A percentile compares a stretch with the other conserved stretches of the same genome.
Conservation (phyloP, 345 rosid genomes). For the Cardiospermum halicacabum region DNA sequence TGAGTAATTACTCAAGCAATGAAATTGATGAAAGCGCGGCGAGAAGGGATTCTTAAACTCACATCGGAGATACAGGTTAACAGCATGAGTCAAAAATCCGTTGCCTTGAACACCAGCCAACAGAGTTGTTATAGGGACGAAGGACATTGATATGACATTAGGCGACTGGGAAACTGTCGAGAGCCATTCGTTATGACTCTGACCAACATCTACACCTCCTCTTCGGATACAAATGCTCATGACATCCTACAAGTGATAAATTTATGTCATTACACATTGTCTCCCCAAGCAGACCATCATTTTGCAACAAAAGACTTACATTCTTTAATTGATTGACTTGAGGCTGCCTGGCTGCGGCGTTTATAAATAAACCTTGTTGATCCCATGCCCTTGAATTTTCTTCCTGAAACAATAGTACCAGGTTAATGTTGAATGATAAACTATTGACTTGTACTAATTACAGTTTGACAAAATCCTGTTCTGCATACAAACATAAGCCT, state of each 20-base stretch:
- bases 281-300: not conserved
- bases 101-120: slow-evolving; percentile 75
- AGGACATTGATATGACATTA: slow-evolving; percentile 80
- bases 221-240: slow-evolving; percentile 46
- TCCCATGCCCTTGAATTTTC: slow-evolving; percentile 37
- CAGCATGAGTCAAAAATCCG: slow-evolving; percentile 82
- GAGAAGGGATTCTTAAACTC: slow-evolving; percentile 22
- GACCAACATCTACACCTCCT: slow-evolving; percentile 72
- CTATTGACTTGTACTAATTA: slow-evolving; percentile 1
- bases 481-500: not conserved
- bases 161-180: slow-evolving; percentile 78
- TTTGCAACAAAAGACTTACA: slow-evolving; percentile 26
- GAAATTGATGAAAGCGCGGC: not conserved
- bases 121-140: slow-evolving; percentile 90
- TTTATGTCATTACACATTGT: not conserved
- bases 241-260: slow-evolving; percentile 36
- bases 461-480: not conserved
- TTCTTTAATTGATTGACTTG: slow-evolving; percentile 47
- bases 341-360: slow-evolving; percentile 38
- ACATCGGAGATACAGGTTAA: slow-evolving; percentile 93
- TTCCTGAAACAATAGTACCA: slow-evolving; percentile 38
- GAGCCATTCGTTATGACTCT: slow-evolving; percentile 83
- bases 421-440: not conserved
- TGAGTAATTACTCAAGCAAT: not conserved
- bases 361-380: slow-evolving; percentile 27